Conservation (phyloP, 192 early-diverging fungal genomes). For the Coemansia sp. region DNA sequence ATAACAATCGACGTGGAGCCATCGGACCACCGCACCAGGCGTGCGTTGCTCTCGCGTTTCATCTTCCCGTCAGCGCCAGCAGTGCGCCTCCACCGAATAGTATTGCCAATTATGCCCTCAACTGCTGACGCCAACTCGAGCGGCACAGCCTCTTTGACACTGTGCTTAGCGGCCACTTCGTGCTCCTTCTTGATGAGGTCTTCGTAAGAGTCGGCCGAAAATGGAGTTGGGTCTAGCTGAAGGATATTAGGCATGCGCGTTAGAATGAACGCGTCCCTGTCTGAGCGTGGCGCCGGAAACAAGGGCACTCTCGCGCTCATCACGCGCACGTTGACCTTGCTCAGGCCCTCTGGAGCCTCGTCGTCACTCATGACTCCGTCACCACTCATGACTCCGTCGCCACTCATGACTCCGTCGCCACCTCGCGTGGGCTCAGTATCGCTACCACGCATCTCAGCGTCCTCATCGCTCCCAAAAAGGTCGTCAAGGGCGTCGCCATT, state of each 20-base stretch:
- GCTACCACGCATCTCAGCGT: neutral
- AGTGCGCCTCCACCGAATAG: slow-evolving; percentile 39
- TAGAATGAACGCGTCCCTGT: slow-evolving; percentile 17
- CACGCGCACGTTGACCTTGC: slow-evolving; percentile 18
- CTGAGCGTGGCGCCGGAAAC: slow-evolving; percentile 30
- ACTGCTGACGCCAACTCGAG: slow-evolving; percentile 39
- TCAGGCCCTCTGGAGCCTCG: slow-evolving; percentile 7
- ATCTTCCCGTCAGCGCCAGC: neutral
- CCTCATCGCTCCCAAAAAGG: slow-evolving; percentile 34
- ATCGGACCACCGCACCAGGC: slow-evolving; percentile 54
- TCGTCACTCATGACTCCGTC: slow-evolving; percentile 2
- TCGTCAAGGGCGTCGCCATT: slow-evolving; percentile 5
- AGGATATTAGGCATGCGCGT: slow-evolving; percentile 49
- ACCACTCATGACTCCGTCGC: neutral
- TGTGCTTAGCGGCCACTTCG: slow-evolving; percentile 24
- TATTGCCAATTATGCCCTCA: slow-evolving; percentile 44
- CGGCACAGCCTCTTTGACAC: slow-evolving; percentile 29
- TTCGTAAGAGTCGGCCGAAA: slow-evolving; percentile 30
- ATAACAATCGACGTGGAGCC: slow-evolving; percentile 43
- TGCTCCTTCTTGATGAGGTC: slow-evolving; percentile 46
- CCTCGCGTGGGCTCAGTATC: slow-evolving; percentile 1
- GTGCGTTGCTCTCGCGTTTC: slow-evolving; percentile 44
- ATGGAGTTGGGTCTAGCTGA: slow-evolving; percentile 44
- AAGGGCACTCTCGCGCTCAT: slow-evolving; percentile 37
- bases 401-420: neutral